Base-by-base conservation (phyloP, 805 yeast genomes). In the Nakazawaea siamensis region DNA sequence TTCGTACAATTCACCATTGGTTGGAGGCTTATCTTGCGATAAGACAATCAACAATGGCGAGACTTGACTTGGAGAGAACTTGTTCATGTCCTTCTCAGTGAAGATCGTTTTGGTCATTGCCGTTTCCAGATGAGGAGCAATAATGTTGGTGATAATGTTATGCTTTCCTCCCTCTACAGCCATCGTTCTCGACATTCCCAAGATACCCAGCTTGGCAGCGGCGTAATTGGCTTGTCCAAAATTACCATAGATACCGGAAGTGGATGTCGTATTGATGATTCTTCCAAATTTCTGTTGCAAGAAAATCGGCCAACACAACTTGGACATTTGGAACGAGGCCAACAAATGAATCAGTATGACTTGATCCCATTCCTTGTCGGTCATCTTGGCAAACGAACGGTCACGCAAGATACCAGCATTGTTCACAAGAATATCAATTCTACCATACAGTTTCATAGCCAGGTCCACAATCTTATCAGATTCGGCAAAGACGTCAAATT, bases 91-190 rank as follows among this genome's bases (percentile, higher is more conserved):
- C 42, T 75, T 76, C 31, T 78, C 80, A 31, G 76, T 72, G 62
- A 90, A 83, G 31, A 90, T 78, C 5, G 95, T 82, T 51, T 75
- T 73, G 19, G 98, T 90, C 98, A 90, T 90, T 39, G 94, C 88
- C 29, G 98, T 90, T 52, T 90, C 97, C 19, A 97, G 97, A 56
- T 90, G 96, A 35, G 98, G 98, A 18, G 98, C 97, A 55, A 87
- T 78, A 24, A 76, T 73, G 54, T 88, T 84, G 38, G 77, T 88
- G 50, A 68, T 66, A 47, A 90, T 86, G 52, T 80, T 76, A 50
- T 66, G 55, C 57, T 74, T 85, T 41, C 76, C 76, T 51, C 98
- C 98, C 64, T 90, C 98, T 45, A 84, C 68, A 19, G 97, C 96
- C 43, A 86, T 59, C 28, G 97, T 80, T 58, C 73, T 77, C 27